Evolutionary conservation across 1,284 basidiomycete species (phyloP), one percentile per base, ranked within the genome.

Genomic region (Xanthoconium separans): DNA sequence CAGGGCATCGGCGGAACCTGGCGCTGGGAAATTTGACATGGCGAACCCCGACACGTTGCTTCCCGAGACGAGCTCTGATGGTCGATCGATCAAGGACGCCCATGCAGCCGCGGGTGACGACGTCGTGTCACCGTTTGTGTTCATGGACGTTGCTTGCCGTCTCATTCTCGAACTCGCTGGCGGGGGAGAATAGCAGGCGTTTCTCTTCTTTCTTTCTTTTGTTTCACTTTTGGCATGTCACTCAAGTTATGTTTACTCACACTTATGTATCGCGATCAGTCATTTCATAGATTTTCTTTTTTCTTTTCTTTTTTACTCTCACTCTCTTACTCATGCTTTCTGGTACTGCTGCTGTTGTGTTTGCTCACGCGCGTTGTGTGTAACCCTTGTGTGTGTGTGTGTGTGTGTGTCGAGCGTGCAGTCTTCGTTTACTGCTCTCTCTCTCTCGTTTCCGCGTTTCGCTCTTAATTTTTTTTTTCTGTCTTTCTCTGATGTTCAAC

Each of bases 111-210:
- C 63, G 58, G 65, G 73, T 30, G 89, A 90, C 60, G 91, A 91
- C 59, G 86, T 95, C 48, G 83, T 91, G 8, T 93, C 89, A 48
- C 96, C 97, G 5, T 99, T 95, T 74, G 83, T 98, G 58, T 99
- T 99, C 72, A 88, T 98, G 81, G 96, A 99, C 70, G 89, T 96
- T 53, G 94, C 97, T 8, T 97, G 89, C 65, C 76, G 83, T 58
- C 74, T 92, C 60, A 92, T 92, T 63, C 75, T 92, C 44, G 87
- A 91, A 72, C 78, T 91, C 59, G 89, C 89, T 20, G 89, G 89
- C 49, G 89, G 85, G 48, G 76, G 75, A 53, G 73, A 75, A 41
- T 72, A 27, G 27, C 6, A 27, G 27, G 27, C 27, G 27, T 27
- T 27, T 27, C 27, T 27, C 6, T 27, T 27, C 7, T 27, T 27